Conservation (phyloP, 108 stramenopile species). For the Cyclotella baltica region DNA sequence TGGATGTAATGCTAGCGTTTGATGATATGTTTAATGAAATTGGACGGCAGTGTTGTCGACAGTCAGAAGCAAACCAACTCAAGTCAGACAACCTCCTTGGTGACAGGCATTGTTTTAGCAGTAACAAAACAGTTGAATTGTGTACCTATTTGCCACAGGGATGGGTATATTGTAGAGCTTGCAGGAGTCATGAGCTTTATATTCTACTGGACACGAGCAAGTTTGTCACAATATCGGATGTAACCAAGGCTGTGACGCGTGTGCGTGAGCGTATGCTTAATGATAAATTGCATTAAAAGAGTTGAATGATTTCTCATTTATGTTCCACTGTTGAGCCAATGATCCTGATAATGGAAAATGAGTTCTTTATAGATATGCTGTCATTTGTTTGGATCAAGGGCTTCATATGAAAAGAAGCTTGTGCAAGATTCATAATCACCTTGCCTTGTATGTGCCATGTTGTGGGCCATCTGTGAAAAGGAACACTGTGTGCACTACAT, state of each 20-base stretch:
- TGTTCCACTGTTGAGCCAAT: no score
- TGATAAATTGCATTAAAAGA: no score
- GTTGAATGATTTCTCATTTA: no score
- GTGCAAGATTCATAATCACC: no score
- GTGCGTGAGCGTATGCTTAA: slow-evolving; percentile 44
- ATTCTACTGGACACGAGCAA: slow-evolving; percentile 64
- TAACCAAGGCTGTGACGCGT: slow-evolving; percentile 62
- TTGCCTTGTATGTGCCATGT: no score
- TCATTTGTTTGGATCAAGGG: no score
- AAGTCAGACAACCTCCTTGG: slow-evolving; percentile 7
- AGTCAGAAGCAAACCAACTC: not conserved
- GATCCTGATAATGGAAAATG: no score
- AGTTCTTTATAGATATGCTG: no score
- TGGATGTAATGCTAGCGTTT: slow-evolving; percentile 72
- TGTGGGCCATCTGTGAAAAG: no score
- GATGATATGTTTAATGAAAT: slow-evolving; percentile 82
- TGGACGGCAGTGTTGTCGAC: slow-evolving; percentile 8
- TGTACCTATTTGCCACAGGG: slow-evolving; percentile 72
- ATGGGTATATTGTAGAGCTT: slow-evolving; percentile 69
- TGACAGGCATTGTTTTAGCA: not conserved
- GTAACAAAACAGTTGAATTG: slow-evolving; percentile 49
- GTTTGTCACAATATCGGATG: slow-evolving; percentile 75
- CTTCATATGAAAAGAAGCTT: no score
- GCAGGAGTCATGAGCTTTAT: slow-evolving; percentile 68
- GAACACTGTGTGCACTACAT: no score